phyloP scores from a whole-genome alignment of 805 yeast species.

The Yamadazyma kitorensis region DNA sequence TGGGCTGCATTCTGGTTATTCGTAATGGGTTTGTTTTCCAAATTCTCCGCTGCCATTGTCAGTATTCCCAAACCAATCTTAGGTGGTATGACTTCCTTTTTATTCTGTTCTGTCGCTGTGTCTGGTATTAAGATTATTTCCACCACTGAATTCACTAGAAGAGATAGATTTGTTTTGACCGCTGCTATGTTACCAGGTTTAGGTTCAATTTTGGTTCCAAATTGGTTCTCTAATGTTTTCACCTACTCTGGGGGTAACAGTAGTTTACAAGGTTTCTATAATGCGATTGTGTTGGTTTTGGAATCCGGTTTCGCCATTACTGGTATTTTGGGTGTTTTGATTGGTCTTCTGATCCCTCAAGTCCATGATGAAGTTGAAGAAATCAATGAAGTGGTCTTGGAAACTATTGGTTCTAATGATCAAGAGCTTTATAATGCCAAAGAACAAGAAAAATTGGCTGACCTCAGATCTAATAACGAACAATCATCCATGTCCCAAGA shows the following conservation, averaged over 20 bases:
- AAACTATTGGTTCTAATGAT: slow-evolving; percentile 40
- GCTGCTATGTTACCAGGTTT: slow-evolving; percentile 63
- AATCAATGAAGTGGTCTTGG: slow-evolving; percentile 44
- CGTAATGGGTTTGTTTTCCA: slow-evolving; percentile 84
- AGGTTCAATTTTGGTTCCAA: slow-evolving; percentile 61
- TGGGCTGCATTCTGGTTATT: slow-evolving; percentile 78
- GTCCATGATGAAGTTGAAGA: slow-evolving; percentile 49
- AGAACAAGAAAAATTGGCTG: slow-evolving; percentile 29
- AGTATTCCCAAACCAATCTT: slow-evolving; percentile 49
- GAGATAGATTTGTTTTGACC: slow-evolving; percentile 72
- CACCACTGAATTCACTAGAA: slow-evolving; percentile 59
- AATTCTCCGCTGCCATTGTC: slow-evolving; percentile 85
- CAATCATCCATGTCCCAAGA: too few relatives aligned
- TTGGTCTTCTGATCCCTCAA: slow-evolving; percentile 63
- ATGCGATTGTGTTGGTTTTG: slow-evolving; percentile 67
- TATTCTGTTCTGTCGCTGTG: slow-evolving; percentile 73
- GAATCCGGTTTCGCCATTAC: slow-evolving; percentile 72
- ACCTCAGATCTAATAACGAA: slow-evolving; percentile 15
- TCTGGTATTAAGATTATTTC: slow-evolving; percentile 70
- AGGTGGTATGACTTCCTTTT: slow-evolving; percentile 85
- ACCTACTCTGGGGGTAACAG: slow-evolving; percentile 62
- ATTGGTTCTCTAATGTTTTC: slow-evolving; percentile 64
- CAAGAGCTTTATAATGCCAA: slow-evolving; percentile 31
- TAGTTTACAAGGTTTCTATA: slow-evolving; percentile 57
- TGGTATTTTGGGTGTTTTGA: slow-evolving; percentile 60